Percentiles rank a stretch among this genome's conserved stretches.
Conservation (phyloP, 768 basidiomycete genomes). For the Boletellus ananas region DNA sequence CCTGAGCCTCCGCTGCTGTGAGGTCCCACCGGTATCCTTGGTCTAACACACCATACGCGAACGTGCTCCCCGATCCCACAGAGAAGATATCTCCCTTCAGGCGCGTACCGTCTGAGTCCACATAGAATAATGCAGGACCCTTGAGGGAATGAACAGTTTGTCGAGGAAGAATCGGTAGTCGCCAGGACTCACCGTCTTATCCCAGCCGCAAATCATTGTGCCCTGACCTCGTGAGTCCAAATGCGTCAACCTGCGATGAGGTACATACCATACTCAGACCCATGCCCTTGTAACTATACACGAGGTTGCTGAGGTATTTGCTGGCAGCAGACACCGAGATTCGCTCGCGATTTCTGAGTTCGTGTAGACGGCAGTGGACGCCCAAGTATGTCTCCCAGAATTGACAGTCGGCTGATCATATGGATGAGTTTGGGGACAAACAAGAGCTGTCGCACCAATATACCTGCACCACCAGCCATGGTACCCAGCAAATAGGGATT, state of each 20-base stretch:
- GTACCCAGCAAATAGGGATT: constrained; percentile 98
- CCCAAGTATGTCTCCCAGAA: constrained; percentile 99
- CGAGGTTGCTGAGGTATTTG: constrained; percentile 95
- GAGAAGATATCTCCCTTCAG: constrained; percentile 98
- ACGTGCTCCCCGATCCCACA: constrained; percentile 96
- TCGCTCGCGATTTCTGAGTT: constrained; percentile 92
- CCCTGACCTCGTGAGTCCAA: constrained; percentile 51
- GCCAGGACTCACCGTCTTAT: constrained; percentile 75
- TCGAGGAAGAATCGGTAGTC: neutral
- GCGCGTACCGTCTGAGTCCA: constrained; percentile 95
- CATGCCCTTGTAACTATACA: constrained; percentile 99
- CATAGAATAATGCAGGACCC: constrained; percentile 95
- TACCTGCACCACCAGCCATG: constrained; percentile 98
- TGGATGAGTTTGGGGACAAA: constrained; percentile 3
- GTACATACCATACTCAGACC: constrained; percentile 91
- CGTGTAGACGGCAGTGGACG: constrained; percentile 94
- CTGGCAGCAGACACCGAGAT: constrained; percentile 99
- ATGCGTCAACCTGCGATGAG: neutral
- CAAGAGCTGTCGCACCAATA: constrained; percentile 22
- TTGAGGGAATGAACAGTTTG: constrained; percentile 29
- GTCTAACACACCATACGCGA: constrained; percentile 98
- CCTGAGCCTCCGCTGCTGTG: constrained; percentile 88
- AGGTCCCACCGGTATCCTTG: constrained; percentile 95
- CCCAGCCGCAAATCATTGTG: constrained; percentile 99
- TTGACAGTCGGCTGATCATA: constrained; percentile 78